Base-by-base conservation (phyloP, 2,329 filamentous ascomycete species). In the Rutstroemia sp. region DNA sequence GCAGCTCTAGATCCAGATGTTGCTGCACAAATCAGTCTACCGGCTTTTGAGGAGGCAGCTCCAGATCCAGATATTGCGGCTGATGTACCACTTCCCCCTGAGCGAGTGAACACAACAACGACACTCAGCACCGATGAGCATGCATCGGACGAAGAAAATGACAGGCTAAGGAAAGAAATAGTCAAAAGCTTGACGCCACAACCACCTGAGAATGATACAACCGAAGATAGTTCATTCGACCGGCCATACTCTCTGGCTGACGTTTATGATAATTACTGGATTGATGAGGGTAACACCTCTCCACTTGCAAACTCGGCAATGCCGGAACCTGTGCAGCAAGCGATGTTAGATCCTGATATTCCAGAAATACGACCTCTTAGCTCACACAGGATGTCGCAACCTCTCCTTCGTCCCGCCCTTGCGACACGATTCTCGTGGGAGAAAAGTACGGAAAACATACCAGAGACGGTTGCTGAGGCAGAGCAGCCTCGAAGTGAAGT, bases 161-260 rank as follows among this genome's bases (percentile, higher is more conserved):
- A 92, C 61, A 76, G 80, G 56, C 69, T 92, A 48, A 78, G 83
- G 27, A 85, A 89, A 58, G 88, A 92, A 64, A 92, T 92, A 54
- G 82, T 89, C 53, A 82, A 81, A 57, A 87, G 83, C 44, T 73
- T 92, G 2, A 84, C 78, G 54, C 78, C 84, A 0, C 67, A 73
- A 12, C 71, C 71, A 30, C 64, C 71, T 5, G 48, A 63, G 48
- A 48, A 65, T 6, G 56, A 54, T 42, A 51, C 21, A 14, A 48
- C 51, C 12, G 51, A 56, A 16, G 60, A 65, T 3, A 37, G 41
- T 23, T 14, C 57, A 5, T 72, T 81, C 42, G 82, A 85, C 51
- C 88, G 84, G 67, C 81, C 78, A 17, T 84, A 87, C 62, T 30
- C 27, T 30, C 72, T 87, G 2, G 78, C 82, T 0, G 78, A 78